These are phyloP conservation scores for Wickerhamomyces rabaulensis DNA, from an alignment of 805 yeast genomes.

Conservation along the genomic window DNA sequence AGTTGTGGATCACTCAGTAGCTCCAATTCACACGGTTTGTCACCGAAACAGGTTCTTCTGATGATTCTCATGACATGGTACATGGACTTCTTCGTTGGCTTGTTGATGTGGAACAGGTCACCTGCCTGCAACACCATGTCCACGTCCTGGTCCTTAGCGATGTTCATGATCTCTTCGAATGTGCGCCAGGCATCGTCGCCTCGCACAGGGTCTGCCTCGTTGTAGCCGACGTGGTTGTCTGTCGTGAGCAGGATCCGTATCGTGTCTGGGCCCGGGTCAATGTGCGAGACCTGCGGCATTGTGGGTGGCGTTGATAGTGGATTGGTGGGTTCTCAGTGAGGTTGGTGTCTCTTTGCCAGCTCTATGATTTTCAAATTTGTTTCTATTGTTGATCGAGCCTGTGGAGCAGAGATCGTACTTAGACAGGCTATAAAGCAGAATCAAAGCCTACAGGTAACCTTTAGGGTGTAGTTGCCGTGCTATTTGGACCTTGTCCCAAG, in stretches of 20 bases:
- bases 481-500: too few species aligned
- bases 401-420: too few species aligned
- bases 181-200: slow-evolving; percentile 89
- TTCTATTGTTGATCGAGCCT: too few species aligned
- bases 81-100: slow-evolving; percentile 82
- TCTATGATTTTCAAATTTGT: too few species aligned
- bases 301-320: background rate
- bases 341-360: too few species aligned
- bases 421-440: too few species aligned
- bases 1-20: slow-evolving; percentile 71
- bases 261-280: slow-evolving; percentile 57
- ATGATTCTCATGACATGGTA: slow-evolving; percentile 75
- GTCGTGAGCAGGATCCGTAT: slow-evolving; percentile 80
- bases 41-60: slow-evolving; percentile 72
- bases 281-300: slow-evolving; percentile 30
- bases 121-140: slow-evolving; percentile 93
- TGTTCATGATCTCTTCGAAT: slow-evolving; percentile 72
- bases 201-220: slow-evolving; percentile 82
- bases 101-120: slow-evolving; percentile 85
- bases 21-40: slow-evolving; percentile 81
- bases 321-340: too few species aligned
- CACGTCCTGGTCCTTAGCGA: slow-evolving; percentile 67
- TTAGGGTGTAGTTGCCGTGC: too few species aligned
- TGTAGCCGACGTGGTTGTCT: slow-evolving; percentile 94
- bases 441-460: too few species aligned